Evolutionary conservation across 192 early-diverging fungal species (phyloP).

Genomic region (Gaertneriomyces semiglobifer): DNA sequence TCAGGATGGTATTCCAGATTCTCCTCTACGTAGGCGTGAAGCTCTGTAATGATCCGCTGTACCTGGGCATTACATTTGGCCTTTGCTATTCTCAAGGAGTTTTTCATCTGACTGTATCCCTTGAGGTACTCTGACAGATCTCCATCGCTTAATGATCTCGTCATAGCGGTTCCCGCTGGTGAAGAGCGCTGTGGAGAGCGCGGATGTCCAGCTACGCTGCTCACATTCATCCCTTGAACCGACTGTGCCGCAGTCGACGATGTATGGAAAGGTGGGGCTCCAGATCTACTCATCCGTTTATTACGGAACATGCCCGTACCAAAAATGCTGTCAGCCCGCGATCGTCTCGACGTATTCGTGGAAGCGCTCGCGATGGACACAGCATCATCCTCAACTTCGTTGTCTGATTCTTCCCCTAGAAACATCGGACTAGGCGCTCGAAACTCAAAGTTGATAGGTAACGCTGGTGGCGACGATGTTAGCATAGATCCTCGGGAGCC

Average conservation of each 20-base stretch:
- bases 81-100: constrained; percentile 47
- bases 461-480: constrained; percentile 12
- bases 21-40: constrained; percentile 66
- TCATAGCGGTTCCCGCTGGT: constrained; percentile 16
- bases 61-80: constrained; percentile 58
- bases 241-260: too few relatives aligned
- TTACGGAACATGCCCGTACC: constrained; percentile 12
- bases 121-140: constrained; percentile 48
- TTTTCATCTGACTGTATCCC: constrained; percentile 50
- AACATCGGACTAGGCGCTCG: constrained; percentile 46
- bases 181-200: background rate
- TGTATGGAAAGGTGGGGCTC: constrained; percentile 4
- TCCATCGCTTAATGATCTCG: constrained; percentile 42
- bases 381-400: constrained; percentile 31
- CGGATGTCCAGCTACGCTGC: background rate
- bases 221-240: background rate
- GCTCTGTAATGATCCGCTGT: constrained; percentile 59
- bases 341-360: constrained; percentile 29
- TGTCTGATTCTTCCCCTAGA: constrained; percentile 37
- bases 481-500: constrained; percentile 11
- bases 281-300: constrained; percentile 19
- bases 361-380: constrained; percentile 22
- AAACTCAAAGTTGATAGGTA: constrained; percentile 14
- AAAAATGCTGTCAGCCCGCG: constrained; percentile 9
- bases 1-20: constrained; percentile 34